These are phyloP conservation scores for Cercophora samala DNA, from an alignment of 495 filamentous ascomycete genomes.

Conservation along the genomic window DNA sequence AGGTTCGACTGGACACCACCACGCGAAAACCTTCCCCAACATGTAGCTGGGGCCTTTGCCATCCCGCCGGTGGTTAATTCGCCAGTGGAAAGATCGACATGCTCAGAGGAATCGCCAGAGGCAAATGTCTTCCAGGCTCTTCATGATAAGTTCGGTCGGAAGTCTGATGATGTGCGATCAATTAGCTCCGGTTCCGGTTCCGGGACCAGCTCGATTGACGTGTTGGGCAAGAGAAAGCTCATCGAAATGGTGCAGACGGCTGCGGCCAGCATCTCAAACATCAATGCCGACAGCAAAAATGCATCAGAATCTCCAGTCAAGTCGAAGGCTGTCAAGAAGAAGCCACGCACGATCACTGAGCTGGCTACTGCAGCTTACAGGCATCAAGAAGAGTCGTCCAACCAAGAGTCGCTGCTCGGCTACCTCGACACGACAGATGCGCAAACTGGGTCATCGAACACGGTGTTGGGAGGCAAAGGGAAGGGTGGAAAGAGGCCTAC, in stretches of 20 bases:
- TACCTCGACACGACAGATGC: slow-evolving; percentile 27
- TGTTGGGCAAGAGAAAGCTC: slow-evolving; percentile 50
- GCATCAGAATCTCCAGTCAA: slow-evolving; percentile 42
- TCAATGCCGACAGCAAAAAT: slow-evolving; percentile 22
- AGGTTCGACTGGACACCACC: slow-evolving; percentile 61
- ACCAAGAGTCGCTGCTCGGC: slow-evolving; percentile 32
- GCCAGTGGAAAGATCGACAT: slow-evolving; percentile 4
- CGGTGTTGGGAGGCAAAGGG: slow-evolving; percentile 31
- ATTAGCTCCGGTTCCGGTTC: not conserved
- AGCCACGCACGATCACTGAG: slow-evolving; percentile 79
- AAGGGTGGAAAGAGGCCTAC: slow-evolving; percentile 33
- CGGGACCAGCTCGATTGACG: slow-evolving; percentile 16
- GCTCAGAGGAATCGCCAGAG: slow-evolving; percentile 2
- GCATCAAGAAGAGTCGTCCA: slow-evolving; percentile 25
- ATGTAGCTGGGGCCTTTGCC: no score
- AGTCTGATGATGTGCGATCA: slow-evolving; percentile 13
- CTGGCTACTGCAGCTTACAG: slow-evolving; percentile 74
- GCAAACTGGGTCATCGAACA: slow-evolving; percentile 8
- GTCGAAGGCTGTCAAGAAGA: slow-evolving; percentile 62
- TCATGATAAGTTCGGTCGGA: slow-evolving; percentile 32
- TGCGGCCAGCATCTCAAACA: slow-evolving; percentile 16
- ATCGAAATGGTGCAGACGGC: slow-evolving; percentile 40
- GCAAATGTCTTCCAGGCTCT: slow-evolving; percentile 37
- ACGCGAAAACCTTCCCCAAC: slow-evolving; percentile 23
- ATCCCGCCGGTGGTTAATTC: slow-evolving; percentile 34